Conservation (phyloP, 2,329 filamentous ascomycete species). For the Ceratocystis alfenasii region DNA sequence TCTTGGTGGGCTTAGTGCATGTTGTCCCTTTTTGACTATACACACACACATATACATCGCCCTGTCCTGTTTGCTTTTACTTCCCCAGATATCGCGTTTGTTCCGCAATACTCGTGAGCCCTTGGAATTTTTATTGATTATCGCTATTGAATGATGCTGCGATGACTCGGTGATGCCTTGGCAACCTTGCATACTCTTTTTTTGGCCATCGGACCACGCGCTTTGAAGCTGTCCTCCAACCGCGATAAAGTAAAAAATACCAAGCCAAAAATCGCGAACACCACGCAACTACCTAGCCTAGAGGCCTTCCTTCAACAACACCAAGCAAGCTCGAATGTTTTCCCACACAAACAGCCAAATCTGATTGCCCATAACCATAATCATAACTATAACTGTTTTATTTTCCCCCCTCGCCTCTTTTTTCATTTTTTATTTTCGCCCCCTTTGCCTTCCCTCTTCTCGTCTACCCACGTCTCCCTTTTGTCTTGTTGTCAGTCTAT, state of each 20-base stretch:
- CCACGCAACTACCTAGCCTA: not conserved
- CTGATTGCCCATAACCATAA: not conserved
- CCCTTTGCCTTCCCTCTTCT: slow-evolving; percentile 21
- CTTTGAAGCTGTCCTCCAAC: not conserved
- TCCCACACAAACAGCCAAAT: not conserved
- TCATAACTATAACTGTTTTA: no score
- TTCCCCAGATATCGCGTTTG: not conserved
- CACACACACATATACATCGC: not conserved
- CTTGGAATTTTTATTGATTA: not conserved
- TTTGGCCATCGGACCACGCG: not conserved
- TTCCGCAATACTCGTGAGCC: not conserved
- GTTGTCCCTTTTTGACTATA: not conserved
- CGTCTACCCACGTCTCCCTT: slow-evolving; percentile 16
- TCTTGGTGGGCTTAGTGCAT: not conserved
- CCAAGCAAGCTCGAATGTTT: not conserved
- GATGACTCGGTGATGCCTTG: not conserved
- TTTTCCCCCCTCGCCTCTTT: not conserved
- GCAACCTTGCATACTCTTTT: not conserved
- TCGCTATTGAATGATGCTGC: not conserved
- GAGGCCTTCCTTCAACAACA: slow-evolving; percentile 4
- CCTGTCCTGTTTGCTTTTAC: not conserved
- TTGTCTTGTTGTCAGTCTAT: slow-evolving; percentile 21
- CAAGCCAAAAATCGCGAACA: slow-evolving; percentile 2
- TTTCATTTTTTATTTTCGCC: slow-evolving; percentile 15
- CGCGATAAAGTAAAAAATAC: not conserved